Evolutionary conservation across 345 rosid species (phyloP).

Genomic region (Salix viminalis): DNA sequence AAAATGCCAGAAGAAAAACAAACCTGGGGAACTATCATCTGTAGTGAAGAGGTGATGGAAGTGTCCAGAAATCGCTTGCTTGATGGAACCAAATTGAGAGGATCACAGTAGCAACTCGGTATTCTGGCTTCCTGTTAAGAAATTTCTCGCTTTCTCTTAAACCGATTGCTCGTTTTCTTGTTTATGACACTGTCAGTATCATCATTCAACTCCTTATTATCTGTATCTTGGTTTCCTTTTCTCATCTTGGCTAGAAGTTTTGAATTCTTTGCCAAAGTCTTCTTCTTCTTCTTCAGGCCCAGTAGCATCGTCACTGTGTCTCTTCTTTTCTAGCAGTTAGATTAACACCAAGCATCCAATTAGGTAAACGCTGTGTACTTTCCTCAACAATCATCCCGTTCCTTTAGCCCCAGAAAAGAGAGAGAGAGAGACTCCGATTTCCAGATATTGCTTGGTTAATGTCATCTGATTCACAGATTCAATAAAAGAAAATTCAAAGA

Average conservation of each 20-base stretch:
- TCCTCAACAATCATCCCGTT: slow-evolving; percentile 8
- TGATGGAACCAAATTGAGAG: background rate
- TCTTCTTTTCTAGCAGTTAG: background rate
- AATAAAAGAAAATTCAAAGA: background rate
- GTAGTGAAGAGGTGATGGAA: background rate
- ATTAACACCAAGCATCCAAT: slow-evolving; percentile 28
- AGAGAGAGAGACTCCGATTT: background rate
- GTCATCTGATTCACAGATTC: background rate
- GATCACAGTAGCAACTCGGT: background rate
- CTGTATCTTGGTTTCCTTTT: background rate
- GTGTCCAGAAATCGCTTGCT: background rate
- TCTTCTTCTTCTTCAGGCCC: background rate
- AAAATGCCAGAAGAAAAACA: background rate
- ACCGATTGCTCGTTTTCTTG: background rate
- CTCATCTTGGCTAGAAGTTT: background rate
- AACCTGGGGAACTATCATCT: background rate
- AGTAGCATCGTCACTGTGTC: background rate
- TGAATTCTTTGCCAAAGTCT: background rate
- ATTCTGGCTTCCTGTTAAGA: background rate
- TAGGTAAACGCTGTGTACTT: slow-evolving; percentile 33
- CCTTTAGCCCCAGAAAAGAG: background rate
- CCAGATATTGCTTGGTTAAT: background rate
- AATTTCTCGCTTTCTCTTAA: slow-evolving; percentile 8
- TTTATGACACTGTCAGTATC: background rate
- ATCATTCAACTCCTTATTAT: background rate